Evolutionary conservation across 2,329 filamentous ascomycete species (phyloP).

Genomic region (Diaporthe sp.): DNA sequence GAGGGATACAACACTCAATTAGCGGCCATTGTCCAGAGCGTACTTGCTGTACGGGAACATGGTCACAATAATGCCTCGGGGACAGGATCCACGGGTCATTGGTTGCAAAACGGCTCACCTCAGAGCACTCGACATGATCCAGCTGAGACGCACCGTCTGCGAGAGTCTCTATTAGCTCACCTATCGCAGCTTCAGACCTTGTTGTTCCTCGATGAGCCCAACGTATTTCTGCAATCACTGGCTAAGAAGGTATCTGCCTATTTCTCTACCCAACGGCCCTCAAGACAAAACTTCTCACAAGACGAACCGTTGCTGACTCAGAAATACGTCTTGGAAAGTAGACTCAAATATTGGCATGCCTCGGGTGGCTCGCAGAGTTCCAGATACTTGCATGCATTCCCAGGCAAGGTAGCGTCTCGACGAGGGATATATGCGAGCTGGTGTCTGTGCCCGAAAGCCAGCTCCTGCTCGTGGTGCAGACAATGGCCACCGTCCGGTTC

Average conservation of each 20-base stretch:
- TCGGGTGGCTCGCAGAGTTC: constrained; percentile 59
- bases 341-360: constrained; percentile 46
- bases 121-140: background rate
- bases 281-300: too few species aligned
- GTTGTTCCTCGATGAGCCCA: background rate
- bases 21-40: constrained; percentile 6
- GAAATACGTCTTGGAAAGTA: background rate
- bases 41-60: background rate
- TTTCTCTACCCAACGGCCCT: background rate
- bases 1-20: constrained; percentile 14
- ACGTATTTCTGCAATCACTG: background rate
- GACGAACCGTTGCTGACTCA: background rate
- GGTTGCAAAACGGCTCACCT: background rate
- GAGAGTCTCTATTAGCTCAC: constrained; percentile 1
- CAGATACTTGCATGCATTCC: constrained; percentile 61
- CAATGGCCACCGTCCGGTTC: constrained; percentile 53
- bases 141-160: background rate
- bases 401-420: constrained; percentile 49
- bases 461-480: constrained; percentile 51
- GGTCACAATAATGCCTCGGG: background rate
- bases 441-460: constrained; percentile 54
- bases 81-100: background rate
- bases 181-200: background rate
- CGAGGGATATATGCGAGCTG: constrained; percentile 58
- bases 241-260: background rate